Base-by-base conservation (phyloP, 2,329 filamentous ascomycete species). In the Alternaria sp. region DNA sequence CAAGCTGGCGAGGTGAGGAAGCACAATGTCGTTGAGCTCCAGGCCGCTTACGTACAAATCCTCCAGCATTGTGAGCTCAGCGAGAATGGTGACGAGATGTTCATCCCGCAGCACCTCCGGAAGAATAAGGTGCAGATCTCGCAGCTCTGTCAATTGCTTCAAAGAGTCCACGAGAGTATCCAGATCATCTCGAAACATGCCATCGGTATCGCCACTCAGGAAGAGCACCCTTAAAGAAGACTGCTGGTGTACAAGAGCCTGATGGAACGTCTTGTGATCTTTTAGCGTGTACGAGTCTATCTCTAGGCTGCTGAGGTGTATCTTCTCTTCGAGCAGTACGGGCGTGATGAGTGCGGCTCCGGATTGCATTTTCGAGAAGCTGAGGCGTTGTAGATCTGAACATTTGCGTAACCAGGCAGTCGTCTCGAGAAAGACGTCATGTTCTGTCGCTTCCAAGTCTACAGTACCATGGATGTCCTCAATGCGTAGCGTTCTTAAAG, bases 371-470 rank as follows among this genome's bases (percentile, higher is more conserved):
- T 81, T 81, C 40, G 77, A 80, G 51, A 91, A 79, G 15, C 79
- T 81, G 19, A 91, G 79, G 21, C 82, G 81, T 19, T 79, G 78
- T 8, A 91, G 81, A 5, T 77, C 76, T 17, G 79, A 78, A 71
- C 88, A 89, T n/a, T 81, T 80, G 19, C 81, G 78, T 13, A 90
- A 76, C 88, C 88, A 90, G 5, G 80, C 79, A 44, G 86, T 77
- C 25, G 86, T 81, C 61, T 85, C 83, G 0, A 83, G 71, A 61
- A 86, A 86, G 8, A 83, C 81, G 62, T 87, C 85, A 55, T 87
- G 82, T 57, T 87, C 82, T 8, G 82, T 84, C 21, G 79, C 79
- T 64, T 87, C 85, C 3, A 88, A 77, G 59, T 85, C 81, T 21
- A 82, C 75, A 2, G 73, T 69, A 13, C 82, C 80, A 28, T 80